Evolutionary conservation across 495 filamentous ascomycete species (phyloP).

Genomic region (Evansstolkia leycettana): DNA sequence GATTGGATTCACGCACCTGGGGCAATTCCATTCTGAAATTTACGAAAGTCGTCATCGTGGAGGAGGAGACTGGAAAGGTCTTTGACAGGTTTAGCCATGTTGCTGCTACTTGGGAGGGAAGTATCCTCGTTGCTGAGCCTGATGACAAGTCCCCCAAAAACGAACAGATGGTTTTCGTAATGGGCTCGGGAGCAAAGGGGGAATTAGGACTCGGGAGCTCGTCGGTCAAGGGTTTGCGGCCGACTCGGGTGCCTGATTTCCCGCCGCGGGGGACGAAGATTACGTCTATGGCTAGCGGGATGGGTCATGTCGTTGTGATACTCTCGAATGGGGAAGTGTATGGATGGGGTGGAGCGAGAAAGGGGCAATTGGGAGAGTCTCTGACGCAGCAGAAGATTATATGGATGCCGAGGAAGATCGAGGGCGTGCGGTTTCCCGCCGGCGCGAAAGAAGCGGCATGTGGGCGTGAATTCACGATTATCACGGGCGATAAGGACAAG

Average conservation of each 20-base stretch:
- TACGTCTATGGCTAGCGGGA: constrained; percentile 50
- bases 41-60: constrained; percentile 12
- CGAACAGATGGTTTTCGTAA: constrained; percentile 40
- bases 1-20: not conserved
- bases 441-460: constrained; percentile 47
- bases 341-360: constrained; percentile 78
- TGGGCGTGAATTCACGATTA: constrained; percentile 70
- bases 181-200: constrained; percentile 55
- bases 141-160: too few relatives aligned
- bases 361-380: constrained; percentile 64
- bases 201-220: constrained; percentile 52
- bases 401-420: constrained; percentile 46
- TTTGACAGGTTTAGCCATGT: constrained; percentile 19
- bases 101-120: constrained; percentile 70
- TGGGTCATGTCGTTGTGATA: constrained; percentile 64
- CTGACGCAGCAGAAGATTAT: constrained; percentile 28
- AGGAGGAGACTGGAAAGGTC: constrained; percentile 1
- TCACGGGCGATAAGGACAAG: constrained; percentile 38
- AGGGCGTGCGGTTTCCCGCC: constrained; percentile 40
- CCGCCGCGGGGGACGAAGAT: constrained; percentile 42
- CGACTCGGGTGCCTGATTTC: constrained; percentile 41
- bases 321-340: constrained; percentile 64
- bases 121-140: constrained; percentile 35
- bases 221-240: constrained; percentile 5
- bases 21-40: constrained; percentile 6